Evolutionary conservation across 371 early-diverging fungal species (phyloP).

Genomic region (Circinella minor): DNA sequence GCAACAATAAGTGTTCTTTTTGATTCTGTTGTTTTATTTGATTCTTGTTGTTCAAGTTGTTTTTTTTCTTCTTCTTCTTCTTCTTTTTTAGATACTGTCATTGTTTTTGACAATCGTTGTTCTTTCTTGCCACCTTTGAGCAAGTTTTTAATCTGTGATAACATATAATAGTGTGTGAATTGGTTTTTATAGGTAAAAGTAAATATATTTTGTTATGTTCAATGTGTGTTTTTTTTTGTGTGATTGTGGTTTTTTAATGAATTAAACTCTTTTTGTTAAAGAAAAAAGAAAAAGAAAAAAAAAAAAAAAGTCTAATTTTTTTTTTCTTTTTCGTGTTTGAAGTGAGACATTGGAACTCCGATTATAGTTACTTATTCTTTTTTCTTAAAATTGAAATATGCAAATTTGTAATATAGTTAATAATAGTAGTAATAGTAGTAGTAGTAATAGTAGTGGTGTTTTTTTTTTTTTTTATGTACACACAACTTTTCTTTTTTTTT

Average conservation of each 20-base stretch:
- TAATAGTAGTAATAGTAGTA: not conserved
- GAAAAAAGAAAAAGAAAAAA: too few relatives aligned
- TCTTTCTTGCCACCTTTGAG: conserved; percentile 15
- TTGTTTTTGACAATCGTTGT: not conserved
- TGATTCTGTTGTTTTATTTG: conserved; percentile 11
- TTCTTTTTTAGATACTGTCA: not conserved
- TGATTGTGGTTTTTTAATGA: too few relatives aligned
- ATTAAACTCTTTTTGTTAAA: too few relatives aligned
- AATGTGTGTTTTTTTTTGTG: too few relatives aligned
- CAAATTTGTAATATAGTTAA: too few relatives aligned
- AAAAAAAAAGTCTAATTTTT: not conserved
- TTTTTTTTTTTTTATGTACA: conserved; percentile 16
- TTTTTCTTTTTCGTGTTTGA: too few relatives aligned
- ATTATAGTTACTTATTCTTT: too few relatives aligned
- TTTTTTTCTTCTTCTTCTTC: not conserved
- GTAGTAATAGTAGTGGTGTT: not conserved
- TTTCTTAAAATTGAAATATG: too few relatives aligned
- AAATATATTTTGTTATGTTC: too few relatives aligned
- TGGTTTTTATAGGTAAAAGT: too few relatives aligned
- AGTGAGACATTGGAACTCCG: too few relatives aligned
- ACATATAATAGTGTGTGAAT: too few relatives aligned
- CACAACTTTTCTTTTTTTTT: conserved; percentile 4
- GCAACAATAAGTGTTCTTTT: conserved; percentile 12
- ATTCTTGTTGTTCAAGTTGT: not conserved
- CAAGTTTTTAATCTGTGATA: conserved; percentile 24